A percentile compares a stretch with the other conserved stretches of the same genome.
These are phyloP conservation scores for Irpex lacteus DNA, from an alignment of 1,284 basidiomycete species.

Conservation along the genomic window DNA sequence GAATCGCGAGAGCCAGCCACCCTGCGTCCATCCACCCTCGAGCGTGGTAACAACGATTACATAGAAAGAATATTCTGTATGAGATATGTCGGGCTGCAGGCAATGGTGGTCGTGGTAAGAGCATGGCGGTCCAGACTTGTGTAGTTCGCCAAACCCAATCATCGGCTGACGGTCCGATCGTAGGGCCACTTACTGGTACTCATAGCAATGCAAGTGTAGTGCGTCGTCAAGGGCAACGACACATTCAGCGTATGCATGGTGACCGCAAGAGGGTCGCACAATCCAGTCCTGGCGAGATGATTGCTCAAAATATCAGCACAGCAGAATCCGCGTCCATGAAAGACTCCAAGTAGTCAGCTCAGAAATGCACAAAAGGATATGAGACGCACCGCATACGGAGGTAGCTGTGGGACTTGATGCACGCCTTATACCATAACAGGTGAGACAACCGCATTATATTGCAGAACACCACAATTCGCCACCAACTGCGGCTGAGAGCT, in stretches of 20 bases:
- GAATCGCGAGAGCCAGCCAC: not conserved
- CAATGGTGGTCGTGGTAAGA: not conserved
- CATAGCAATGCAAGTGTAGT: not conserved
- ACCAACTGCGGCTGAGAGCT: not conserved
- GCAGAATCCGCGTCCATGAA: not conserved
- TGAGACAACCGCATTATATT: conserved; percentile 2
- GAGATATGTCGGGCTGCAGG: not conserved
- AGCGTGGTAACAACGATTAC: not conserved
- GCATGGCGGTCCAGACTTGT: not conserved
- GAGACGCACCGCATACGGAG: not conserved
- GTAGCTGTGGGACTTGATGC: not conserved
- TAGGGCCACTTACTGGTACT: no score
- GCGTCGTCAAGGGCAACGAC: not conserved
- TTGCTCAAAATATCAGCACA: not conserved
- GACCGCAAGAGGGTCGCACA: not conserved
- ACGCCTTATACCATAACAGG: conserved; percentile 1
- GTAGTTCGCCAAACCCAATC: not conserved
- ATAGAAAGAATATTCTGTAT: not conserved
- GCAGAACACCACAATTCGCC: not conserved
- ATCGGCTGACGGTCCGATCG: not conserved
- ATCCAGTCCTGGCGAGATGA: not conserved
- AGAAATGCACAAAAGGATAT: not conserved
- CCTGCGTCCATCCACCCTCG: not conserved
- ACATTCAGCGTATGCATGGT: not conserved
- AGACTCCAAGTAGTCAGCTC: not conserved